Evolutionary conservation across 768 basidiomycete genomes (phyloP).

Genomic region (Pleurotus citrinopileatus): DNA sequence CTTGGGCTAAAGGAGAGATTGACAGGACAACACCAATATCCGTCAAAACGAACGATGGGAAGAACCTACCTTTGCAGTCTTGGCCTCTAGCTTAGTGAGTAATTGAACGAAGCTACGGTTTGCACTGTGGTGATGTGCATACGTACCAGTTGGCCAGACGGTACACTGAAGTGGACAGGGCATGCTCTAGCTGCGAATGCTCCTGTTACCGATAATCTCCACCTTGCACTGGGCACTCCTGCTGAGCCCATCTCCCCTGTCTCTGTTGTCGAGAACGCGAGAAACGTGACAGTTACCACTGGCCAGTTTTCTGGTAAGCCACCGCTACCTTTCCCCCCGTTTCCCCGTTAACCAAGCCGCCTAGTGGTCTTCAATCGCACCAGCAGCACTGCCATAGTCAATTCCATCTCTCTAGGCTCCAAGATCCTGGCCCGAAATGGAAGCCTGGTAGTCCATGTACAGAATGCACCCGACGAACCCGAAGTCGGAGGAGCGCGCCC

Average conservation of each 20-base stretch:
- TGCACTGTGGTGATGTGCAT: background rate
- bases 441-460: constrained; percentile 28
- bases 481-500: constrained; percentile 24
- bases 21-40: constrained; percentile 32
- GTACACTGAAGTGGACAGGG: constrained; percentile 37
- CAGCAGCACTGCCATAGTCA: constrained; percentile 28
- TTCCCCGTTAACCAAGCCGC: background rate
- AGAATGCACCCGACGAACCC: constrained; percentile 31
- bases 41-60: constrained; percentile 16
- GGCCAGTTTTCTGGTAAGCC: constrained; percentile 29
- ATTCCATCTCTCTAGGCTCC: constrained; percentile 26
- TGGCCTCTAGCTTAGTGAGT: constrained; percentile 37
- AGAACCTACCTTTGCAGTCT: constrained; percentile 25
- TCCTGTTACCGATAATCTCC: constrained; percentile 21
- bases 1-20: constrained; percentile 33
- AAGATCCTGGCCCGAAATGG: constrained; percentile 26
- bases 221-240: constrained; percentile 28
- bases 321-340: background rate
- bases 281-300: constrained; percentile 27
- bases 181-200: constrained; percentile 30
- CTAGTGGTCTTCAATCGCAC: constrained; percentile 27
- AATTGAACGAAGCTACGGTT: background rate
- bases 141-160: constrained; percentile 32
- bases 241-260: constrained; percentile 29
- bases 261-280: constrained; percentile 21